phyloP scores from a whole-genome alignment of 345 rosid species.

The Syzygium oleosum region DNA sequence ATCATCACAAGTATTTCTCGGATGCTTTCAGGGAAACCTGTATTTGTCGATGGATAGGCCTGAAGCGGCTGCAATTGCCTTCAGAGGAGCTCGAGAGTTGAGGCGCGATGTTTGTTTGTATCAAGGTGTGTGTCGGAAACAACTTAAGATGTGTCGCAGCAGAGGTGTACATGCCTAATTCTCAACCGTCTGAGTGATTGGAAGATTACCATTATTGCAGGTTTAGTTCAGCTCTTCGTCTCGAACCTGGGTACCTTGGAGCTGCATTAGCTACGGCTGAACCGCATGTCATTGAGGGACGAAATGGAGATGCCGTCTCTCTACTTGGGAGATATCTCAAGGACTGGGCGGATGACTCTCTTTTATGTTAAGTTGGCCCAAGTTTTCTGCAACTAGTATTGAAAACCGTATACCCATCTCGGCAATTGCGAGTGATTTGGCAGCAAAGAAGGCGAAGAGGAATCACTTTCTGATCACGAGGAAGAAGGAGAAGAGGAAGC shows the following conservation, averaged over 20 bases:
- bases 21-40: slow-evolving; percentile 62
- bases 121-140: slow-evolving; percentile 36
- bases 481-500: too few relatives aligned
- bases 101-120: slow-evolving; percentile 96
- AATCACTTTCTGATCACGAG: too few relatives aligned
- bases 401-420: too few relatives aligned
- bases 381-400: too few relatives aligned
- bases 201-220: slow-evolving; percentile 28
- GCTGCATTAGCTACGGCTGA: slow-evolving; percentile 97
- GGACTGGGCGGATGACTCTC: slow-evolving; percentile 99
- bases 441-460: too few relatives aligned
- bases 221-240: slow-evolving; percentile 89
- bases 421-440: too few relatives aligned
- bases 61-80: slow-evolving; percentile 83
- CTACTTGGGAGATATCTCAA: slow-evolving; percentile 88
- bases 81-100: slow-evolving; percentile 90
- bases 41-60: slow-evolving; percentile 71
- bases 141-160: background rate
- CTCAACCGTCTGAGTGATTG: background rate
- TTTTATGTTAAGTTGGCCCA: too few relatives aligned
- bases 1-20: background rate
- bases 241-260: slow-evolving; percentile 92
- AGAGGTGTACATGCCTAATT: background rate
- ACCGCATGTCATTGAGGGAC: slow-evolving; percentile 83
- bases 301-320: slow-evolving; percentile 86